Evolutionary conservation across 1,284 basidiomycete genomes (phyloP).

Genomic region (Takashimella koratensis): DNA sequence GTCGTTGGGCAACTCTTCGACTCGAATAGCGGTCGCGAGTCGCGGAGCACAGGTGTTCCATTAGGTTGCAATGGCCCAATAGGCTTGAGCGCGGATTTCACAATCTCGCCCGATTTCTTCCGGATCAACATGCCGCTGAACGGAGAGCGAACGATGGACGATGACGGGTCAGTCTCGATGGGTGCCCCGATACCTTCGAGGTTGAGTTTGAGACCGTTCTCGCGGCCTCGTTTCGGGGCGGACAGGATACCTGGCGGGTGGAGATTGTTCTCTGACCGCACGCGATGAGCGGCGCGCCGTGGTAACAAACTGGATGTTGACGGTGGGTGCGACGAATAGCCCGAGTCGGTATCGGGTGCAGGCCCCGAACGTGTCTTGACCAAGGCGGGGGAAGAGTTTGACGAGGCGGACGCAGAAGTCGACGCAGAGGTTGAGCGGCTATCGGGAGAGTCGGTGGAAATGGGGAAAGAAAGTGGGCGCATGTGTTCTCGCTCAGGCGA

Average conservation of each 20-base stretch:
- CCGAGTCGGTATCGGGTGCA: background rate
- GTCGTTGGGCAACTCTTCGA: slow-evolving; percentile 65
- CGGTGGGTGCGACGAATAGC: background rate
- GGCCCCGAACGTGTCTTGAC: too few relatives aligned
- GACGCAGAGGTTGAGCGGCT: slow-evolving; percentile 29
- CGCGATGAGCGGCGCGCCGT: slow-evolving; percentile 12
- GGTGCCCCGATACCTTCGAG: slow-evolving; percentile 37
- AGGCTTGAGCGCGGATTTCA: slow-evolving; percentile 85
- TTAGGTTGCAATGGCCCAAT: slow-evolving; percentile 51
- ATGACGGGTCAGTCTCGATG: slow-evolving; percentile 8
- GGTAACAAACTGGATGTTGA: background rate
- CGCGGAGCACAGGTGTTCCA: slow-evolving; percentile 49
- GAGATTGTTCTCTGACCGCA: slow-evolving; percentile 4
- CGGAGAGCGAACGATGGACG: slow-evolving; percentile 32
- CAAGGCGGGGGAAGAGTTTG: background rate
- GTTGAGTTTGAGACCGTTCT: slow-evolving; percentile 48
- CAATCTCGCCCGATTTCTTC: slow-evolving; percentile 88
- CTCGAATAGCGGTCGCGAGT: slow-evolving; percentile 59
- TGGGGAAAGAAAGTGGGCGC: background rate
- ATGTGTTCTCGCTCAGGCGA: slow-evolving; percentile 7
- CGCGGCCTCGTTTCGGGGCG: slow-evolving; percentile 18
- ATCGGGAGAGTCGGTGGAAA: slow-evolving; percentile 24
- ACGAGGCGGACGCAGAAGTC: slow-evolving; percentile 29
- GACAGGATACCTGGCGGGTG: slow-evolving; percentile 7
- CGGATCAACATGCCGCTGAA: slow-evolving; percentile 55